These are phyloP conservation scores for Mortierella polycephala DNA, from an alignment of 371 early-diverging fungal species.

Conservation along the genomic window DNA sequence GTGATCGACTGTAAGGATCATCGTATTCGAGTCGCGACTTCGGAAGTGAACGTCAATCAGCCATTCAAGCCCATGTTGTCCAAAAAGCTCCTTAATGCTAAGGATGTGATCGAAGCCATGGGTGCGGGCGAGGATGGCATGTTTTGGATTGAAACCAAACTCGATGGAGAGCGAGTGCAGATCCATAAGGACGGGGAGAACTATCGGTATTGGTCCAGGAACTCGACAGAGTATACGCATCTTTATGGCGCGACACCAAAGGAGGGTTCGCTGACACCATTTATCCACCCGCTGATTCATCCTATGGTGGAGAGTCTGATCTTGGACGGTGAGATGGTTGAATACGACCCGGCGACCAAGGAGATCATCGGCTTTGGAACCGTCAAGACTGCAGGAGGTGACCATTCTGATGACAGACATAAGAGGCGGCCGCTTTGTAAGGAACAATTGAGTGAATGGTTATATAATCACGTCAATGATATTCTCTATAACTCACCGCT, in stretches of 20 bases:
- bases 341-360: conserved; percentile 67
- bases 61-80: conserved; percentile 73
- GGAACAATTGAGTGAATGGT: background rate
- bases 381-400: conserved; percentile 73
- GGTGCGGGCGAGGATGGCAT: conserved; percentile 38
- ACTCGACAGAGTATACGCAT: conserved; percentile 71
- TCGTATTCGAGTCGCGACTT: conserved; percentile 42
- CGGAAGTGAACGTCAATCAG: conserved; percentile 54
- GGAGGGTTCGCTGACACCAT: conserved; percentile 63
- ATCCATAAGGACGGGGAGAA: conserved; percentile 68
- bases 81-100: conserved; percentile 53
- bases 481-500: background rate
- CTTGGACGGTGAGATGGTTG: conserved; percentile 84
- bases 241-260: conserved; percentile 65
- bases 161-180: conserved; percentile 83
- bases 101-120: conserved; percentile 59
- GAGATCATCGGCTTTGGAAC: conserved; percentile 75
- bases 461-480: background rate
- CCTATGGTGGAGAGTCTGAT: conserved; percentile 58
- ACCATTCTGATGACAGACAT: conserved; percentile 51
- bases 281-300: conserved; percentile 59
- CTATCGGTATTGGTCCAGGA: conserved; percentile 71
- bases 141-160: conserved; percentile 83
- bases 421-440: conserved; percentile 67
- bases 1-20: conserved; percentile 62